phyloP scores from a whole-genome alignment of 257 asterid species.

The Solanum corneliomulleri region DNA sequence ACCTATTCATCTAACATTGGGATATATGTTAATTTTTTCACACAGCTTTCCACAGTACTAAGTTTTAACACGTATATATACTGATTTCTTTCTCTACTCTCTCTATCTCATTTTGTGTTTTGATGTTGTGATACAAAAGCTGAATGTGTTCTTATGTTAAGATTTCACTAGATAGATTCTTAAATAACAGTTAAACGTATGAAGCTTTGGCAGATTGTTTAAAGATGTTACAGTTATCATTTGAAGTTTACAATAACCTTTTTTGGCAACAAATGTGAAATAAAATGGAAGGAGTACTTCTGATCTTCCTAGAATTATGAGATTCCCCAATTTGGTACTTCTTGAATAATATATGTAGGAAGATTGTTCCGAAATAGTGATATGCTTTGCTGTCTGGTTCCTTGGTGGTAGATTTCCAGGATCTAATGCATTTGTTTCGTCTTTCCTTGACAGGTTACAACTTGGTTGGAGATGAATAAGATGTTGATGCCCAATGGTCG shows the following conservation, averaged over 20 bases:
- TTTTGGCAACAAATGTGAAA: not conserved
- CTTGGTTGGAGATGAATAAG: conserved; percentile 46
- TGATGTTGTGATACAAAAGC: not conserved
- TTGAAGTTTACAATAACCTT: not conserved
- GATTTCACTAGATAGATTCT: not conserved
- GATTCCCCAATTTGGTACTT: not conserved
- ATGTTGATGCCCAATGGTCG: conserved; percentile 72
- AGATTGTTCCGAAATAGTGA: not conserved
- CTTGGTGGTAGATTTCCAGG: not conserved
- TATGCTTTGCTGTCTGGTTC: not conserved
- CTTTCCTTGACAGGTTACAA: conserved; percentile 30
- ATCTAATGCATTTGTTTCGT: not conserved
- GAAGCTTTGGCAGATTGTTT: not conserved
- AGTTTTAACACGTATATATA: not conserved
- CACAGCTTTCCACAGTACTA: not conserved
- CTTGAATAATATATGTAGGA: not conserved
- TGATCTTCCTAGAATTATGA: not conserved
- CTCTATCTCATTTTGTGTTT: not conserved
- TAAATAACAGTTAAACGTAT: not conserved
- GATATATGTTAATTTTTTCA: not conserved
- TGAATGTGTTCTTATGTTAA: not conserved
- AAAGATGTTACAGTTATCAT: not conserved
- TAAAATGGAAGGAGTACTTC: not conserved
- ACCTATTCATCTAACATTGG: not conserved
- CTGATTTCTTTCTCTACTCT: not conserved